Conservation (phyloP, 208 protist species). For the Lotmaria passim region DNA sequence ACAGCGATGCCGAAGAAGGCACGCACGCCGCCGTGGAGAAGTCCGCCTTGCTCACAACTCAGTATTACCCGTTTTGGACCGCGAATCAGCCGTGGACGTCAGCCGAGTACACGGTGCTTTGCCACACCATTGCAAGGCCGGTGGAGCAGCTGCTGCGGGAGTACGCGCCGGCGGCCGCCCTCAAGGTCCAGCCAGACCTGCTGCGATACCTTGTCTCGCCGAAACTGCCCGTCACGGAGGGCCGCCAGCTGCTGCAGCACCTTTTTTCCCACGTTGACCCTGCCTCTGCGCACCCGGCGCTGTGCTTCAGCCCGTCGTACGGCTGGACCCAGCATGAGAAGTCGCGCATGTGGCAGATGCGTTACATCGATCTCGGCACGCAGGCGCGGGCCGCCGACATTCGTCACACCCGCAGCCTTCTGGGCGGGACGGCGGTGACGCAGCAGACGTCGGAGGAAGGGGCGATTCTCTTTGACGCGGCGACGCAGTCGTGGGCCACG, state of each 20-base stretch:
- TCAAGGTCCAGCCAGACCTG: constrained; percentile 21
- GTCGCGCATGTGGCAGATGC: constrained; percentile 71
- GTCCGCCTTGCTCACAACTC: neutral
- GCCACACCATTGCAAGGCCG: constrained; percentile 29
- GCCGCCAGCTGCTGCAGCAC: constrained; percentile 13
- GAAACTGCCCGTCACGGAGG: neutral
- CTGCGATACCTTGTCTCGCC: constrained; percentile 4
- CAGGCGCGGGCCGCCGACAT: constrained; percentile 40
- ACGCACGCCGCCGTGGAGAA: too few relatives aligned
- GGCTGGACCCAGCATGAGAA: constrained; percentile 70
- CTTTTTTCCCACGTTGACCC: constrained; percentile 30
- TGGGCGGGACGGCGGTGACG: constrained; percentile 34
- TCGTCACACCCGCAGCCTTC: constrained; percentile 53
- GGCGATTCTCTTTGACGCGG: constrained; percentile 23
- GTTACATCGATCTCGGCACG: constrained; percentile 80
- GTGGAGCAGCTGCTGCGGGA: constrained; percentile 56
- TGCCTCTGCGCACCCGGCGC: constrained; percentile 47
- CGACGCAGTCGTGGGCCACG: constrained; percentile 28
- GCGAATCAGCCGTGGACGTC: constrained; percentile 59
- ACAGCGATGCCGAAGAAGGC: neutral
- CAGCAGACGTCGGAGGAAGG: constrained; percentile 21
- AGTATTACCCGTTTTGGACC: constrained; percentile 38
- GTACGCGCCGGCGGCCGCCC: constrained; percentile 51
- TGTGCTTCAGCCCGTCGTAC: constrained; percentile 80
- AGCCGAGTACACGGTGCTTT: constrained; percentile 84